phyloP scores from a whole-genome alignment of 495 filamentous ascomycete genomes.

The Recurvomyces mirabilis region DNA sequence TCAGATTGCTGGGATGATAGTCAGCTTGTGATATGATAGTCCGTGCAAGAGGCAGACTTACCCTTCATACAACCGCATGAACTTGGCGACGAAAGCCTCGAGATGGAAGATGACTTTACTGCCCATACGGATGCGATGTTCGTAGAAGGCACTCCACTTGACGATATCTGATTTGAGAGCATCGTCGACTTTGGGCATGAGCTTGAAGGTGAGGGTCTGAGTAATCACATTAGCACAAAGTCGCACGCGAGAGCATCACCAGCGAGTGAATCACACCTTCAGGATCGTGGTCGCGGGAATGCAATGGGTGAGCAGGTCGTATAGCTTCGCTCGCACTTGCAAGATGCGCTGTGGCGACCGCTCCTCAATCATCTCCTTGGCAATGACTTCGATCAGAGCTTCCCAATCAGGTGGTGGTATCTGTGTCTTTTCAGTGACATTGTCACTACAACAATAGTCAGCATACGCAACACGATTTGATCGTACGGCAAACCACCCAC shows the following conservation, averaged over 20 bases:
- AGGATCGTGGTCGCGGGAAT: constrained; percentile 88
- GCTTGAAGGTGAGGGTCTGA: constrained; percentile 75
- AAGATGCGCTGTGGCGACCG: constrained; percentile 78
- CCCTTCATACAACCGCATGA: constrained; percentile 89
- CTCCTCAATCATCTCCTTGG: constrained; percentile 83
- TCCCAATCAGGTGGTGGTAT: constrained; percentile 97
- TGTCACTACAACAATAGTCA: constrained; percentile 52
- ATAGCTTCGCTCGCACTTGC: constrained; percentile 79
- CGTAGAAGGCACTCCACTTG: constrained; percentile 92
- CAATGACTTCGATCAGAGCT: constrained; percentile 71
- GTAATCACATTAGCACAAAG: not conserved
- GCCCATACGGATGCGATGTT: constrained; percentile 81
- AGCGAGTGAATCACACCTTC: constrained; percentile 42
- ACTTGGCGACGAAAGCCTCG: constrained; percentile 95
- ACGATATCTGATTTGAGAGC: constrained; percentile 82
- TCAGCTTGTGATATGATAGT: constrained; percentile 9
- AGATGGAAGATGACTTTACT: constrained; percentile 96
- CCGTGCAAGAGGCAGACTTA: constrained; percentile 29
- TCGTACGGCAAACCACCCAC: constrained; percentile 39
- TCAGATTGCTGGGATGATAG: constrained; percentile 51
- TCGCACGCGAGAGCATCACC: not conserved
- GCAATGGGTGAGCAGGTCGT: constrained; percentile 92
- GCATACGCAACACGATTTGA: not conserved
- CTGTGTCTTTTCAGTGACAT: constrained; percentile 71
- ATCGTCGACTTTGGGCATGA: constrained; percentile 78